These are phyloP conservation scores for Raphanus sativus DNA, from an alignment of 345 rosid species.

Conservation along the genomic window DNA sequence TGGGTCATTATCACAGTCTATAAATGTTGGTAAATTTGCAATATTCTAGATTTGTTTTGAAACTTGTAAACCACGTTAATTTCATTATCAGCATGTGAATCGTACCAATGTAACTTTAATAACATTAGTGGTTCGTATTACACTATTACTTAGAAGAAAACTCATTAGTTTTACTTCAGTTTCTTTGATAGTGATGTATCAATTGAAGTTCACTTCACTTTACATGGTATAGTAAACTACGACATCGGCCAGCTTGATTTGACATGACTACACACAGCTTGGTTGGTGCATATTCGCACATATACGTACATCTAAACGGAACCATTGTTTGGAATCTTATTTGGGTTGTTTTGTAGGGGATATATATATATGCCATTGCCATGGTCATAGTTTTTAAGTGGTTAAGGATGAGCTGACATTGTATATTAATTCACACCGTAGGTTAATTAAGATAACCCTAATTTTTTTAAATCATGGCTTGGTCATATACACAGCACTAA, in stretches of 20 bases:
- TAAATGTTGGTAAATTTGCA: slow-evolving; percentile 35
- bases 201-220: slow-evolving; percentile 16
- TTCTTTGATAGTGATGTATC: slow-evolving; percentile 27
- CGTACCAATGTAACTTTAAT: slow-evolving; percentile 23
- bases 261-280: slow-evolving; percentile 17
- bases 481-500: neutral
- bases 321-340: neutral
- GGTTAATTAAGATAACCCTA: neutral
- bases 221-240: slow-evolving; percentile 1
- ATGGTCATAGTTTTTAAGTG: neutral
- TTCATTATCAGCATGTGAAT: slow-evolving; percentile 32
- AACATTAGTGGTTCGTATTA: neutral
- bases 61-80: slow-evolving; percentile 25
- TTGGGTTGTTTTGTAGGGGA: neutral
- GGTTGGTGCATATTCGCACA: neutral
- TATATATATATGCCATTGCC: neutral
- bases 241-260: slow-evolving; percentile 26
- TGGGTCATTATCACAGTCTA: slow-evolving; percentile 14
- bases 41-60: slow-evolving; percentile 3
- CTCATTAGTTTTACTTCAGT: slow-evolving; percentile 6
- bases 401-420: neutral
- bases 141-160: neutral
- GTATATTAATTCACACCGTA: neutral
- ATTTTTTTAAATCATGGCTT: neutral
- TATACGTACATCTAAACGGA: neutral